Conservation (phyloP, 495 filamentous ascomycete genomes). For the Wilcoxina mikolae region DNA sequence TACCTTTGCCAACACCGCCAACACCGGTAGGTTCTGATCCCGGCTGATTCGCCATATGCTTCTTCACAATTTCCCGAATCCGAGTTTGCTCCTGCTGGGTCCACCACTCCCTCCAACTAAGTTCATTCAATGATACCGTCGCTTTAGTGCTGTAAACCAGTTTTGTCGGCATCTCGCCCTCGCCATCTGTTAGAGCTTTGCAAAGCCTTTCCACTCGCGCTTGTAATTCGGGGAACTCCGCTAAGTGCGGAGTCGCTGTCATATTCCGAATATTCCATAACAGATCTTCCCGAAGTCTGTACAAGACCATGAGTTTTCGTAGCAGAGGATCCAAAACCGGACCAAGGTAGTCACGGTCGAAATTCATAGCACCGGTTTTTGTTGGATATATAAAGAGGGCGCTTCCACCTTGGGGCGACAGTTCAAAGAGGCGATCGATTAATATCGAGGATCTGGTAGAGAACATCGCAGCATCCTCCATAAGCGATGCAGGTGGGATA, state of each 20-base stretch:
- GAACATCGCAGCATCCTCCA: constrained; percentile 51
- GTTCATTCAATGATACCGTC: constrained; percentile 40
- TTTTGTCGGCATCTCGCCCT: constrained; percentile 16
- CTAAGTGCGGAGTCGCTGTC: constrained; percentile 43
- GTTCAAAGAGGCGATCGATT: constrained; percentile 51
- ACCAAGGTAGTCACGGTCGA: constrained; percentile 49
- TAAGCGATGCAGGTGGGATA: constrained; percentile 46
- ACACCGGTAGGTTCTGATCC: constrained; percentile 28
- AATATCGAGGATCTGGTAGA: constrained; percentile 43
- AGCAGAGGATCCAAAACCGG: constrained; percentile 55
- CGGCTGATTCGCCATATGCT: constrained; percentile 42
- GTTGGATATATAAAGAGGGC: constrained; percentile 60
- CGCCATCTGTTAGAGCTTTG: constrained; percentile 12
- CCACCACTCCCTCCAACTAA: constrained; percentile 56
- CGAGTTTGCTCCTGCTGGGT: constrained; percentile 55
- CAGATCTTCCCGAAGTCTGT: constrained; percentile 47
- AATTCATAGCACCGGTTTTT: constrained; percentile 44
- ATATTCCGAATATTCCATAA: constrained; percentile 43
- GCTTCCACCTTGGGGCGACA: constrained; percentile 44
- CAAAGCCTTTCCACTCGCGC: constrained; percentile 34
- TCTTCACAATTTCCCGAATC: constrained; percentile 44
- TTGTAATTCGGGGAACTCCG: constrained; percentile 42
- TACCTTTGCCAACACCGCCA: neutral
- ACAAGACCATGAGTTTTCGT: constrained; percentile 48
- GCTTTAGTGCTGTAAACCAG: constrained; percentile 39